These are phyloP conservation scores for Scleromitrula shiraiana DNA, from an alignment of 2,329 filamentous ascomycete genomes.

Conservation along the genomic window DNA sequence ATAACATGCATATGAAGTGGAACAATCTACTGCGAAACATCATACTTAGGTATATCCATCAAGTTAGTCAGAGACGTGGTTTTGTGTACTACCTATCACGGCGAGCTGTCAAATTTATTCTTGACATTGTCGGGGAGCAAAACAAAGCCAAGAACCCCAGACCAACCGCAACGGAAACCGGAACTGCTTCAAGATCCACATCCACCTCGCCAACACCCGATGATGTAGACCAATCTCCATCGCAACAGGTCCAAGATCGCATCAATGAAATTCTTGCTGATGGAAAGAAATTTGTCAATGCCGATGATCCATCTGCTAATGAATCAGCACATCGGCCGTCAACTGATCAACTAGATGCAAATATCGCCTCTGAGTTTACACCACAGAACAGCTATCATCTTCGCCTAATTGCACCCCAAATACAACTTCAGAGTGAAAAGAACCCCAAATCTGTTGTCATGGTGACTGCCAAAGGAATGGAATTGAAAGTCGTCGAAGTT, in stretches of 20 bases:
- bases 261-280: conserved; percentile 82
- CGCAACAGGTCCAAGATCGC: conserved; percentile 67
- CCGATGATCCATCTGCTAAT: conserved; percentile 43
- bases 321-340: conserved; percentile 32
- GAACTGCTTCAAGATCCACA: conserved; percentile 17
- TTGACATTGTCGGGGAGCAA: conserved; percentile 96
- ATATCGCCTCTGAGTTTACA: conserved; percentile 80
- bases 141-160: conserved; percentile 44
- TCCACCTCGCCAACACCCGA: conserved; percentile 19
- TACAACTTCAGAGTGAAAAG: conserved; percentile 97
- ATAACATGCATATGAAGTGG: conserved; percentile 97
- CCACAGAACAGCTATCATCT: conserved; percentile 93
- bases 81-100: conserved; percentile 98
- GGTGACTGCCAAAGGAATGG: conserved; percentile 96
- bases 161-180: conserved; percentile 28
- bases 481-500: conserved; percentile 92
- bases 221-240: conserved; percentile 29
- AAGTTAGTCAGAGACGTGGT: conserved; percentile 89
- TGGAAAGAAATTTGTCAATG: conserved; percentile 71
- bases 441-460: conserved; percentile 94
- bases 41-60: conserved; percentile 92
- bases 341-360: conserved; percentile 58
- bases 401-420: conserved; percentile 91
- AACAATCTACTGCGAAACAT: conserved; percentile 95
- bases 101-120: conserved; percentile 91